phyloP scores from a whole-genome alignment of 2,329 filamentous ascomycete species.

The Colletotrichum melonis region DNA sequence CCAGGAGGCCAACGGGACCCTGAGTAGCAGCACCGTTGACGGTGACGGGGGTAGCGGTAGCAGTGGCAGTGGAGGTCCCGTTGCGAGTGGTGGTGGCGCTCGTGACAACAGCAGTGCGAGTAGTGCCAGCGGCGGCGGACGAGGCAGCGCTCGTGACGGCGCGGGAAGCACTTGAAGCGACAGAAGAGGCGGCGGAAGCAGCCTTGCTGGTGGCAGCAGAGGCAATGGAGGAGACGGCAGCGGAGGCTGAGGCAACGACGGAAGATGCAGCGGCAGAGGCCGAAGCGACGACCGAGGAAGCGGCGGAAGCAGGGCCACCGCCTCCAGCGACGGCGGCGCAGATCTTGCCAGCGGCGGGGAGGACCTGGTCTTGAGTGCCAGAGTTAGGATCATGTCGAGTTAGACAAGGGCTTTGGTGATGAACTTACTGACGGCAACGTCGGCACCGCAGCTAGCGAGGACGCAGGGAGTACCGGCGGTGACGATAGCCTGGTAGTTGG shows the following conservation, averaged over 20 bases:
- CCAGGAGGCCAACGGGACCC: constrained; percentile 19
- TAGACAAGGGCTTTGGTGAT: background rate
- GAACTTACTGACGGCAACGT: constrained; percentile 25
- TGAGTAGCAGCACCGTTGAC: constrained; percentile 15
- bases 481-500: constrained; percentile 26
- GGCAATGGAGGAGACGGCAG: background rate
- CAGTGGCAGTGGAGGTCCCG: background rate
- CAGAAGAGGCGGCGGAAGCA: background rate
- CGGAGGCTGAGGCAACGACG: background rate
- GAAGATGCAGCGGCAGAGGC: background rate
- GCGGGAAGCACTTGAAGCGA: background rate
- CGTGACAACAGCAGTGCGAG: constrained; percentile 17
- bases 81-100: constrained; percentile 10
- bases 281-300: background rate
- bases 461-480: constrained; percentile 20
- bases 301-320: background rate
- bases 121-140: background rate
- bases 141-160: background rate
- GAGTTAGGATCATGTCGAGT: background rate
- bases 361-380: constrained; percentile 14
- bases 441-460: constrained; percentile 8
- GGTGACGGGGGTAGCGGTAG: constrained; percentile 18
- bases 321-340: constrained; percentile 5
- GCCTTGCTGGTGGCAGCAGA: background rate
- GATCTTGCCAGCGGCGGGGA: constrained; percentile 20